phyloP scores from a whole-genome alignment of 1,284 basidiomycete species.

The Rhodotorula sp. region DNA sequence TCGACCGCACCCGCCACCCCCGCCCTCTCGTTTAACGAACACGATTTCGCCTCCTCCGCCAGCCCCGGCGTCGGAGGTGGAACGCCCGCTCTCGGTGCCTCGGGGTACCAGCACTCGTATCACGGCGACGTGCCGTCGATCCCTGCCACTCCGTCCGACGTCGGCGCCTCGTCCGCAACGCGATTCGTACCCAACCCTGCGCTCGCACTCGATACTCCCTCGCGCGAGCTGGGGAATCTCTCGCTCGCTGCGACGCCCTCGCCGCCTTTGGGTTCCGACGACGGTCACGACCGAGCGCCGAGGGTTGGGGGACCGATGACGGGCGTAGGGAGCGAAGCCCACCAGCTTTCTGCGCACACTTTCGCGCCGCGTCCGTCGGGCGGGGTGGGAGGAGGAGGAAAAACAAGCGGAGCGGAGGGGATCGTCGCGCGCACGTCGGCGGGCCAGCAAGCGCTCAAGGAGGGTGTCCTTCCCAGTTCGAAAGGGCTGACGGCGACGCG shows the following conservation, averaged over 20 bases:
- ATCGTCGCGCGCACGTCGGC: constrained; percentile 22
- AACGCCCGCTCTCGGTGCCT: too few species aligned
- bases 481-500: not conserved
- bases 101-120: too few species aligned
- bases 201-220: constrained; percentile 17
- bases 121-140: not conserved
- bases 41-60: not conserved
- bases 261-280: not conserved
- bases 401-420: not conserved
- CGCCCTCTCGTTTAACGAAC: constrained; percentile 5
- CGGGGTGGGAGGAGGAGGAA: constrained; percentile 4
- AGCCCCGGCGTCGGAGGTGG: too few species aligned
- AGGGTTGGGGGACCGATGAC: not conserved
- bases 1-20: constrained; percentile 8
- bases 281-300: constrained; percentile 7
- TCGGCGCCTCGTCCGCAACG: not conserved
- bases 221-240: constrained; percentile 9
- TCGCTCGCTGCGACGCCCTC: constrained; percentile 21
- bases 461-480: constrained; percentile 6
- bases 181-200: constrained; percentile 1
- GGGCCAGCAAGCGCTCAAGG: constrained; percentile 16
- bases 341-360: not conserved
- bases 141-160: constrained; percentile 5
- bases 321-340: constrained; percentile 15
- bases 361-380: not conserved